A percentile compares a stretch with the other conserved stretches of the same genome.
phyloP scores from a whole-genome alignment of 2,329 filamentous ascomycete species.

The Ceratocystis papillata region DNA sequence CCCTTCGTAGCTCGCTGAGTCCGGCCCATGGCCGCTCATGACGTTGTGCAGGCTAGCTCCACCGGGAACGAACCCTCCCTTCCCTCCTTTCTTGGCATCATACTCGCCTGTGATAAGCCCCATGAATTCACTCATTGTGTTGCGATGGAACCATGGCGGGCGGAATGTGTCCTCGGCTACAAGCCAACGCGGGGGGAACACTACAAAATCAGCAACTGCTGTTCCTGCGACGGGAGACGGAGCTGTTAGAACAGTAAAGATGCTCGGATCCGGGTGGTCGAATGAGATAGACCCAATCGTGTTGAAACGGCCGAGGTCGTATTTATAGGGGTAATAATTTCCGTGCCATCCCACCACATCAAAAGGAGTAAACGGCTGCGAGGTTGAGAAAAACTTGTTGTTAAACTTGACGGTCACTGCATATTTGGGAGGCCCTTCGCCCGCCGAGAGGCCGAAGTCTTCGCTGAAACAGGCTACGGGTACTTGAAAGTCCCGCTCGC shows the following conservation, averaged over 20 bases:
- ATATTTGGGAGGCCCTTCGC: constrained; percentile 30
- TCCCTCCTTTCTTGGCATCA: constrained; percentile 48
- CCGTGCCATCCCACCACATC: constrained; percentile 75
- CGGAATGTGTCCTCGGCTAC: constrained; percentile 60
- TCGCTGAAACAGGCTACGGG: constrained; percentile 56
- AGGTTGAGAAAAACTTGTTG: constrained; percentile 53
- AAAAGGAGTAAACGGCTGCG: constrained; percentile 61
- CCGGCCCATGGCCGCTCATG: constrained; percentile 58
- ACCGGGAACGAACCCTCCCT: constrained; percentile 46
- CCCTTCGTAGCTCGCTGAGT: constrained; percentile 46
- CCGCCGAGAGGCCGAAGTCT: constrained; percentile 36
- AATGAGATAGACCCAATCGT: constrained; percentile 61
- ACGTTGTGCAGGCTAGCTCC: constrained; percentile 57
- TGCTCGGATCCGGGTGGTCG: constrained; percentile 68
- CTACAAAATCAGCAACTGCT: constrained; percentile 59
- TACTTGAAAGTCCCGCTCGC: constrained; percentile 59
- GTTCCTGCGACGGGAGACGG: constrained; percentile 51
- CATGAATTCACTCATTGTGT: constrained; percentile 58
- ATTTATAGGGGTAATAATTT: constrained; percentile 71
- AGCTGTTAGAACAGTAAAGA: constrained; percentile 62
- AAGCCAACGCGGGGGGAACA: constrained; percentile 62
- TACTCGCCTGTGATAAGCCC: constrained; percentile 49
- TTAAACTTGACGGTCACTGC: constrained; percentile 55
- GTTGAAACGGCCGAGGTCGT: constrained; percentile 68
- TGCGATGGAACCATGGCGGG: constrained; percentile 62